Evolutionary conservation across 2,329 filamentous ascomycete genomes (phyloP).

Genomic region (Davidsoniella neocaledoniae): DNA sequence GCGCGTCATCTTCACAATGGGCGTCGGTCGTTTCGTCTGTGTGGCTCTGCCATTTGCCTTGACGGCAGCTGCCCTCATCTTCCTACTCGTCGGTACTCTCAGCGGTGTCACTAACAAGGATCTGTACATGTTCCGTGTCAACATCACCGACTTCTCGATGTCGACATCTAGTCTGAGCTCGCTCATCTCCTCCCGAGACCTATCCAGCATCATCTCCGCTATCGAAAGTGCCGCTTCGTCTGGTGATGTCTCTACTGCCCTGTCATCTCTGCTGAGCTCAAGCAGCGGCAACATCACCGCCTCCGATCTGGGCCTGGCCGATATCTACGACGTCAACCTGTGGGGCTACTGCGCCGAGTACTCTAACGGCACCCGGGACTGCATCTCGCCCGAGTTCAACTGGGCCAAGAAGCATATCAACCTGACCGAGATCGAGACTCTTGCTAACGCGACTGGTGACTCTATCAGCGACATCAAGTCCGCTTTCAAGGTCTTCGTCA

Average conservation of each 20-base stretch:
- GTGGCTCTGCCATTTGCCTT: conserved; percentile 75
- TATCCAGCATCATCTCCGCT: conserved; percentile 39
- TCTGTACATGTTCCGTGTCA: conserved; percentile 42
- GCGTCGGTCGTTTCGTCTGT: conserved; percentile 65
- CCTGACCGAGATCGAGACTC: conserved; percentile 40
- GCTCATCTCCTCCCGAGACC: conserved; percentile 24
- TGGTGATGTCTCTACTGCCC: conserved; percentile 33
- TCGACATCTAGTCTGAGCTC: conserved; percentile 13
- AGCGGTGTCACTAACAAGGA: conserved; percentile 38
- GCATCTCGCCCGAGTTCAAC: conserved; percentile 53
- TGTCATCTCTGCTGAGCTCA: conserved; percentile 14
- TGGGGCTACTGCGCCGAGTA: conserved; percentile 71
- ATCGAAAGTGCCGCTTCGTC: conserved; percentile 41
- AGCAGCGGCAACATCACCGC: conserved; percentile 37
- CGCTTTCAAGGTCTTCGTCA: conserved; percentile 56
- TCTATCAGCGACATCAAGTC: conserved; percentile 45
- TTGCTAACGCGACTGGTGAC: conserved; percentile 30
- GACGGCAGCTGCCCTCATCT: conserved; percentile 60
- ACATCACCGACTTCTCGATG: conserved; percentile 33
- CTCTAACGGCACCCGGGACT: conserved; percentile 40
- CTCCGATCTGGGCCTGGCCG: conserved; percentile 43
- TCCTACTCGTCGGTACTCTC: conserved; percentile 41
- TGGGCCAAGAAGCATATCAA: conserved; percentile 63
- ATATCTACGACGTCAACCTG: conserved; percentile 66
- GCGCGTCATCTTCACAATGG: conserved; percentile 23